Evolutionary conservation across 495 filamentous ascomycete genomes (phyloP).

Genomic region (Podospora pseudocomata): DNA sequence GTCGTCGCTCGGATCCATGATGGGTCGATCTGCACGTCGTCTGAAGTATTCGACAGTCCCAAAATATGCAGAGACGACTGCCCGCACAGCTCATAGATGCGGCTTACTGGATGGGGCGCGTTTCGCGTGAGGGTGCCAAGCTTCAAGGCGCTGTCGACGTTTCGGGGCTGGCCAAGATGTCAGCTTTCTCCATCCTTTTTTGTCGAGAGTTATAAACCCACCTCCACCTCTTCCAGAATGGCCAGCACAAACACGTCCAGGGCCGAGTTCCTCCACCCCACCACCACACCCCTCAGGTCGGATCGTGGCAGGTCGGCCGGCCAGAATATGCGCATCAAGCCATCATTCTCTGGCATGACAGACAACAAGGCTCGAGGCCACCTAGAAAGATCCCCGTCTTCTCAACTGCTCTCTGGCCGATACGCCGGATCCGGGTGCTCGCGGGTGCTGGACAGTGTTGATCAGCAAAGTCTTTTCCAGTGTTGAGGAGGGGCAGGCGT

Average conservation of each 20-base stretch:
- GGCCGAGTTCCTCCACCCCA: conserved; percentile 93
- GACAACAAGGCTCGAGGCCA: conserved; percentile 28
- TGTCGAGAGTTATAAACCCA: conserved; percentile 36
- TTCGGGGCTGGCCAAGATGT: conserved; percentile 45
- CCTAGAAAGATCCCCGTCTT: conserved; percentile 88
- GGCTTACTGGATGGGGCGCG: conserved; percentile 72
- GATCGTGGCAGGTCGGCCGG: conserved; percentile 77
- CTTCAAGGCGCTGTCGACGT: conserved; percentile 83
- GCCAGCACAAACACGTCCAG: conserved; percentile 86
- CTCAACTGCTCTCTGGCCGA: conserved; percentile 94
- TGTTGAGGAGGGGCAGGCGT: conserved; percentile 9
- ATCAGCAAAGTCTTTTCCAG: conserved; percentile 23
- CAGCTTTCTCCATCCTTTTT: conserved; percentile 6
- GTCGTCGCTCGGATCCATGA: conserved; percentile 68
- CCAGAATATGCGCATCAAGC: conserved; percentile 97
- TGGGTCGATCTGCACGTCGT: conserved; percentile 55
- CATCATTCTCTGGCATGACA: conserved; percentile 90
- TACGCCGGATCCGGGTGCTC: conserved; percentile 74
- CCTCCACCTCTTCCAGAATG: conserved; percentile 87
- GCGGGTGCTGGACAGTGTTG: conserved; percentile 64
- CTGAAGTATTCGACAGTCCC: conserved; percentile 65
- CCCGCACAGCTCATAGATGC: conserved; percentile 81
- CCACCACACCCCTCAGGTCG: conserved; percentile 73
- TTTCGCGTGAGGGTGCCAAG: conserved; percentile 79
- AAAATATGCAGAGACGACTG: conserved; percentile 79